Conservation (phyloP, 805 yeast species). For the Yamadazyma phyllophila region DNA sequence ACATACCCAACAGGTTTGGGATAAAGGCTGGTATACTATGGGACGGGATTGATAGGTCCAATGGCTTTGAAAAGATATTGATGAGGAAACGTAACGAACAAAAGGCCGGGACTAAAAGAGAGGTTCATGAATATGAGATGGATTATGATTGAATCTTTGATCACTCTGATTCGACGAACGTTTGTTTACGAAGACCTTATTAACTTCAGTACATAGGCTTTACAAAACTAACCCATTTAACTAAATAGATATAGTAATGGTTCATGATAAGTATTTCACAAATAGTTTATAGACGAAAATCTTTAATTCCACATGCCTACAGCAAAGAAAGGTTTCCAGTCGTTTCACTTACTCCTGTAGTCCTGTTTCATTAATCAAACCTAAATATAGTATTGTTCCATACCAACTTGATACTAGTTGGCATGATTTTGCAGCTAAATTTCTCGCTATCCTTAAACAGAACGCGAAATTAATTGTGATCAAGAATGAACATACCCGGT, state of each 20-base stretch:
- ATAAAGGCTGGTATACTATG: constrained; percentile 79
- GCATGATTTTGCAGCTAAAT: constrained; percentile 1
- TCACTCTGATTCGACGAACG: too few species aligned
- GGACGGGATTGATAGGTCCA: constrained; percentile 85
- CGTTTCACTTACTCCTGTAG: too few species aligned
- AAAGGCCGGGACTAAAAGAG: constrained; percentile 23
- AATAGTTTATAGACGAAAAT: too few species aligned
- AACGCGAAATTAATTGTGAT: constrained; percentile 5
- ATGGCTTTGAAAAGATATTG: constrained; percentile 76
- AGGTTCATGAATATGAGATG: constrained; percentile 22
- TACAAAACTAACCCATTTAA: too few species aligned
- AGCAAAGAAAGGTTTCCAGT: too few species aligned
- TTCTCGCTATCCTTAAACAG: neutral
- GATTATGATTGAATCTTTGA: constrained; percentile 12
- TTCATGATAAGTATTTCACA: too few species aligned
- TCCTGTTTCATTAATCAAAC: neutral
- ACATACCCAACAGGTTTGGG: constrained; percentile 69
- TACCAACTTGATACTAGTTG: neutral
- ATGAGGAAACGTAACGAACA: constrained; percentile 38
- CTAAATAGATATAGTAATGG: too few species aligned
- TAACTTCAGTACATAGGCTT: too few species aligned
- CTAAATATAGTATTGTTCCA: neutral
- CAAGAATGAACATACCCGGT: constrained; percentile 28
- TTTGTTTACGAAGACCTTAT: too few species aligned
- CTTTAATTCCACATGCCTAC: too few species aligned